These are phyloP conservation scores for Solanum tarijense DNA, from an alignment of 257 asterid species.

Conservation along the genomic window DNA sequence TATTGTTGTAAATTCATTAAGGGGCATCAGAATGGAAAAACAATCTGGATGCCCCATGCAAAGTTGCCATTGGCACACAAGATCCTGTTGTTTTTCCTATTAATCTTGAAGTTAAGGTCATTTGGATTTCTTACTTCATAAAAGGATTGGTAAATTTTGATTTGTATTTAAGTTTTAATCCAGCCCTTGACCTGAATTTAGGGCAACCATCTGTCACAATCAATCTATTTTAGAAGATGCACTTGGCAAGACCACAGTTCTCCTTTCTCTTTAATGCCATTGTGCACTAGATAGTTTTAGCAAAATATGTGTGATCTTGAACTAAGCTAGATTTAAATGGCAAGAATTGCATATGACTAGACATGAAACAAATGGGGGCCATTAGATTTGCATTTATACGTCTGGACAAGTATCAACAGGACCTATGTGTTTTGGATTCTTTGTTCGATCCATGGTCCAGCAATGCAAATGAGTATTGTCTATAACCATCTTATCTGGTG, in stretches of 20 bases:
- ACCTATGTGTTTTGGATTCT: conserved; percentile 4
- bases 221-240: background rate
- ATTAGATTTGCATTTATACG: background rate
- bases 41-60: background rate
- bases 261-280: conserved; percentile 11
- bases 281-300: conserved; percentile 3
- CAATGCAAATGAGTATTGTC: background rate
- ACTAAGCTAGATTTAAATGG: background rate
- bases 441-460: background rate
- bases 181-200: background rate
- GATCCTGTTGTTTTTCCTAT: background rate
- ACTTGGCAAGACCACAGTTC: conserved; percentile 6
- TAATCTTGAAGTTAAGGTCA: background rate
- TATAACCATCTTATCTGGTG: background rate
- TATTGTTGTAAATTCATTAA: background rate
- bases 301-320: conserved; percentile 4
- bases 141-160: background rate
- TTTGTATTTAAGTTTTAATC: background rate
- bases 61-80: background rate
- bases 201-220: background rate
- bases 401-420: background rate
- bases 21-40: background rate
- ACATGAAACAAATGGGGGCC: conserved; percentile 12
- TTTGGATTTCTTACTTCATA: background rate
- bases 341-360: conserved; percentile 11